Conservation (phyloP, 306 rosid genomes). For the Cicer arietinum region DNA sequence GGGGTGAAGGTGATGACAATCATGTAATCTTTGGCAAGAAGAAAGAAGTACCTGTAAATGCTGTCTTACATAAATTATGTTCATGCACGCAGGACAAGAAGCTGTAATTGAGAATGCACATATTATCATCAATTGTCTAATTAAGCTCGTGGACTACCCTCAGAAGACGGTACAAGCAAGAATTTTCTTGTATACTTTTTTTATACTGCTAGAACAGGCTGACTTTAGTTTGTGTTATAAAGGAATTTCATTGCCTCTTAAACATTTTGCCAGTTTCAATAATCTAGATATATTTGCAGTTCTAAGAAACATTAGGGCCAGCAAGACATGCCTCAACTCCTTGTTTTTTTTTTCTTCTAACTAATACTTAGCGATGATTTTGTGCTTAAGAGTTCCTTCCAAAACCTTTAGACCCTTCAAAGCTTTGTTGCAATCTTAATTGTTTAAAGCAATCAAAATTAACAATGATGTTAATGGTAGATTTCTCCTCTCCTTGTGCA, state of each 20-base stretch:
- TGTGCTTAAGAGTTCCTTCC: not conserved
- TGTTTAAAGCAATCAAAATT: conserved; percentile 22
- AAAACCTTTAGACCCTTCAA: conserved; percentile 23
- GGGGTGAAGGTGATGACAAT: conserved; percentile 6
- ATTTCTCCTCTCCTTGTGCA: conserved; percentile 48
- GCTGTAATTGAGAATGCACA: conserved; percentile 74
- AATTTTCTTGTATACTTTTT: conserved; percentile 40
- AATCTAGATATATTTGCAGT: conserved; percentile 27
- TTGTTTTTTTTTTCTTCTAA: conserved; percentile 23
- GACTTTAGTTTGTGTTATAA: conserved; percentile 36
- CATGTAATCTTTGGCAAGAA: conserved; percentile 26
- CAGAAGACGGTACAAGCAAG: conserved; percentile 71
- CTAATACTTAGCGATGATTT: conserved; percentile 18
- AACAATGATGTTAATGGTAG: conserved; percentile 30
- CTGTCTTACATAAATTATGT: conserved; percentile 36
- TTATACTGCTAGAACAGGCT: conserved; percentile 29
- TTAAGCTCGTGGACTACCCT: conserved; percentile 67
- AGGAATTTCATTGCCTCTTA: conserved; percentile 16
- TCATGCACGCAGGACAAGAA: conserved; percentile 71
- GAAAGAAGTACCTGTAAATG: conserved; percentile 10
- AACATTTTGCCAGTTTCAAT: conserved; percentile 4
- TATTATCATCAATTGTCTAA: conserved; percentile 62
- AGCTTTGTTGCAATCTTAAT: not conserved
- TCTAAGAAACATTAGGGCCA: conserved; percentile 5
- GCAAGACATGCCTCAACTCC: not conserved